Evolutionary conservation across 805 yeast genomes (phyloP).

Genomic region (Pichia manshurica): DNA sequence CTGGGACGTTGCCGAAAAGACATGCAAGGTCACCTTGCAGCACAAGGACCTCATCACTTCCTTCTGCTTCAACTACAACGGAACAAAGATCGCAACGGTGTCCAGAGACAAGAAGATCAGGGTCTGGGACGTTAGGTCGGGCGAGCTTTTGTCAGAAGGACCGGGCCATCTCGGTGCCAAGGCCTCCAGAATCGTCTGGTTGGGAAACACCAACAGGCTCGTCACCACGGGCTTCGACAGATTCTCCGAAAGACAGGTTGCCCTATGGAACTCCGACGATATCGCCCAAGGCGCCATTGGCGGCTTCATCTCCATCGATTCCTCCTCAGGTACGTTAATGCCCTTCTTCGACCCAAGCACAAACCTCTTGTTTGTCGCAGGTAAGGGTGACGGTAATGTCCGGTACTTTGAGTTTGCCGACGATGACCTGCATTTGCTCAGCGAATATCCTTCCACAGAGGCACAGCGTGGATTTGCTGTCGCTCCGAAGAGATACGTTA

Average conservation of each 20-base stretch:
- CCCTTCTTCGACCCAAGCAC: constrained; percentile 85
- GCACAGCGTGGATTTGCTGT: constrained; percentile 96
- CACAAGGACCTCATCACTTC: constrained; percentile 93
- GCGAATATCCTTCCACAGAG: constrained; percentile 84
- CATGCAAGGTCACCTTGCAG: constrained; percentile 62
- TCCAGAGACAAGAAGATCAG: constrained; percentile 87
- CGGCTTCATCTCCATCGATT: constrained; percentile 80
- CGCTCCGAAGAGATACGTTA: constrained; percentile 77
- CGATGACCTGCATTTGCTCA: constrained; percentile 74
- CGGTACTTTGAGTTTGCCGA: constrained; percentile 87
- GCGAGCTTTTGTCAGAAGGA: constrained; percentile 73
- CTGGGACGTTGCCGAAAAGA: constrained; percentile 81
- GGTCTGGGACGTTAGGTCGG: constrained; percentile 84
- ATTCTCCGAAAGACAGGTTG: constrained; percentile 90
- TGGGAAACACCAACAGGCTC: constrained; percentile 78
- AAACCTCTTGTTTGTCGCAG: constrained; percentile 79
- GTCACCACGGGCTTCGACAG: constrained; percentile 93
- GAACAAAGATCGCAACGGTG: constrained; percentile 79
- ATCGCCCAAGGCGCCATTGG: constrained; percentile 80
- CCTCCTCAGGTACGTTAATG: constrained; percentile 89
- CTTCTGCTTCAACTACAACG: constrained; percentile 85
- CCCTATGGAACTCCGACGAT: constrained; percentile 81
- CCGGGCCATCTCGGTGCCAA: constrained; percentile 92
- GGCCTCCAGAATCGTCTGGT: constrained; percentile 81
- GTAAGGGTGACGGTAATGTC: constrained; percentile 97